Evolutionary conservation across 441 rosid species (phyloP), one percentile per base, ranked within the genome.

Genomic region (Biscutella laevigata): DNA sequence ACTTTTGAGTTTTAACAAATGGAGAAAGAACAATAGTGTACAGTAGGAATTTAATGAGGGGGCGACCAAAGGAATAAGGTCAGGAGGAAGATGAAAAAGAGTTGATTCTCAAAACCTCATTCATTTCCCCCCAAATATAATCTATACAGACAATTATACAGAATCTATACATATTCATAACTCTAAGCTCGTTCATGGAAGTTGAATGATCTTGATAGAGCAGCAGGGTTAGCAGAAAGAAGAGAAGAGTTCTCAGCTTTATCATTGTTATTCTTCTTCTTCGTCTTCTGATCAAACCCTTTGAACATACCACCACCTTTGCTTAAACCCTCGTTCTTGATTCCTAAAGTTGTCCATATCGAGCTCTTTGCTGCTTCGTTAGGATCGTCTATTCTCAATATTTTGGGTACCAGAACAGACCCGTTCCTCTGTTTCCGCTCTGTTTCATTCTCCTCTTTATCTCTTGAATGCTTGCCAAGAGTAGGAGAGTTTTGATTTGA

Each of bases 341-440:
- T 84, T 41, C 95, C 97, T 0, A 86, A 73, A 0, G 95, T 86
- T 60, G 84, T 72, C 97, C 97, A 90, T 71, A 90, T 90, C 5
- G 97, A 86, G 65, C 97, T 90, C 73, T 80, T 90, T 7, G 97
- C 94, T 1, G 95, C 91, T 68, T 90, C 94, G 26, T 45, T 70
- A 0, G 95, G 97, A 51, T 86, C 91, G 45, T 78, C 94, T 28
- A 84, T 73, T 66, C 95, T 74, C 41, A 90, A 53, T 5, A 74
- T 86, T 66, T 86, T 90, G 0, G 97, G 95, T 39, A 76, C 79
- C 46, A 86, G 33, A 32, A 43, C 30, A 49, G 45, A 16, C 64
- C 74, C 61, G 8, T 26, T 53, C 67, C 62, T 52, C 58, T 33
- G 71, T 46, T 53, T 54, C 16, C 44, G 58, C 55, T 76, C 72